Evolutionary conservation across 805 yeast species (phyloP).

Genomic region (Lachancea mirantina): DNA sequence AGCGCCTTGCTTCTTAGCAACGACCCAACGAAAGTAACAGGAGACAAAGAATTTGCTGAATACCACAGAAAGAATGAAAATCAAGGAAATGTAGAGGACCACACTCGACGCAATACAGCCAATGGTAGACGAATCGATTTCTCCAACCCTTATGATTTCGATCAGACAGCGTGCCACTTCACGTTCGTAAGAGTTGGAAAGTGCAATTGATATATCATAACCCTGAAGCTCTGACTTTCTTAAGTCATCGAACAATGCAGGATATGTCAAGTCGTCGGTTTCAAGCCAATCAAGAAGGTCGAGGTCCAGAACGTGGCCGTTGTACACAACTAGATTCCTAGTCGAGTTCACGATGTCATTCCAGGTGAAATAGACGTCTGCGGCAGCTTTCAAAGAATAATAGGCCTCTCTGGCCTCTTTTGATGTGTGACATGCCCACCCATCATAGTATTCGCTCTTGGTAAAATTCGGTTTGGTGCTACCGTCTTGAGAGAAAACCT

Average conservation of each 20-base stretch:
- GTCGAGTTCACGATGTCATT: slow-evolving; percentile 63
- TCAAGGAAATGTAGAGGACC: slow-evolving; percentile 72
- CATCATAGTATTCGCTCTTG: slow-evolving; percentile 51
- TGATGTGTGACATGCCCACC: slow-evolving; percentile 90
- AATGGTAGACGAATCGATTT: slow-evolving; percentile 77
- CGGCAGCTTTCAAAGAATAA: slow-evolving; percentile 50
- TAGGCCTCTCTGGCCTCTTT: slow-evolving; percentile 59
- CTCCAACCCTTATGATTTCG: slow-evolving; percentile 85
- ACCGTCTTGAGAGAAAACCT: slow-evolving; percentile 61
- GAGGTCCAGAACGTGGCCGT: slow-evolving; percentile 83
- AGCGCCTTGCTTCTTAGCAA: slow-evolving; percentile 79
- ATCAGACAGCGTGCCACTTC: slow-evolving; percentile 72
- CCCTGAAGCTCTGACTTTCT: slow-evolving; percentile 56
- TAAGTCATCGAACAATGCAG: slow-evolving; percentile 60
- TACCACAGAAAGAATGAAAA: slow-evolving; percentile 78
- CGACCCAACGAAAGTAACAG: slow-evolving; percentile 79
- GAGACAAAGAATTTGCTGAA: slow-evolving; percentile 75
- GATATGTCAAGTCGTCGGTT: slow-evolving; percentile 61
- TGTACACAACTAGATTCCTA: slow-evolving; percentile 77
- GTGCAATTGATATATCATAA: slow-evolving; percentile 69
- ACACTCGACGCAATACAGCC: slow-evolving; percentile 91
- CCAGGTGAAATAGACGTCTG: slow-evolving; percentile 87
- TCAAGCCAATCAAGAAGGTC: slow-evolving; percentile 70
- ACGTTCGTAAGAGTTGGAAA: slow-evolving; percentile 58
- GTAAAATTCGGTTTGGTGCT: slow-evolving; percentile 60